Conservation (phyloP, 2,329 filamentous ascomycete species). For the Aspergillus sp. region DNA sequence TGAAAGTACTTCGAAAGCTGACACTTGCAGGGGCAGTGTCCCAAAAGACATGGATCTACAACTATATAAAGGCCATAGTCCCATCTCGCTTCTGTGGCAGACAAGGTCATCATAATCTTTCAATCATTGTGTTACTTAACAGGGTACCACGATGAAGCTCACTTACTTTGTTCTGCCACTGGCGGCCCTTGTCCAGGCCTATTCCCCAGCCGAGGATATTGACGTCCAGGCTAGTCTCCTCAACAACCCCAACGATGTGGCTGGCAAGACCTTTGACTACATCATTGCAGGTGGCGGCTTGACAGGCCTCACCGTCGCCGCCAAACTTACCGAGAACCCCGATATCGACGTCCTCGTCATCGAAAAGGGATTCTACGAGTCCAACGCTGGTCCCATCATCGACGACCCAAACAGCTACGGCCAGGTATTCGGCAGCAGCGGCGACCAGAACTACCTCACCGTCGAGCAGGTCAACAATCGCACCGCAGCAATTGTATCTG, state of each 20-base stretch:
- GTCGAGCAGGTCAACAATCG: conserved; percentile 21
- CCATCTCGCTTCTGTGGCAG: too few species aligned
- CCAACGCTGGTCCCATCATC: conserved; percentile 25
- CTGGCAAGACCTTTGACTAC: conserved; percentile 27
- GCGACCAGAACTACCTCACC: conserved; percentile 23
- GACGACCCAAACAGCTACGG: conserved; percentile 28
- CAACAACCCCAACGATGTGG: conserved; percentile 18
- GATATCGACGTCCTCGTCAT: conserved; percentile 28
- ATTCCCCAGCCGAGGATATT: background rate
- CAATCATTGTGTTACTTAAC: too few species aligned
- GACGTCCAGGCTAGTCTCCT: conserved; percentile 1
- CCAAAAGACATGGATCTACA: too few species aligned
- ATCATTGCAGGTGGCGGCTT: conserved; percentile 33
- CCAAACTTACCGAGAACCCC: conserved; percentile 25
- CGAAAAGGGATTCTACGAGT: conserved; percentile 31
- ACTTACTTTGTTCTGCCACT: too few species aligned
- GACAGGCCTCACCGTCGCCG: conserved; percentile 30
- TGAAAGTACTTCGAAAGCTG: too few species aligned
- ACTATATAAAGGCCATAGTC: too few species aligned
- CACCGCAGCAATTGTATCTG: conserved; percentile 20
- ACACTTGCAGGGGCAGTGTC: too few species aligned
- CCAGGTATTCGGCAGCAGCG: conserved; percentile 25
- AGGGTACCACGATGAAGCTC: too few species aligned
- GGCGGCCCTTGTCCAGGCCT: conserved; percentile 1
- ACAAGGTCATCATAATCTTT: too few species aligned